Evolutionary conservation across 1,139 yeast species (phyloP).

Genomic region (Nematodospora anomalae): DNA sequence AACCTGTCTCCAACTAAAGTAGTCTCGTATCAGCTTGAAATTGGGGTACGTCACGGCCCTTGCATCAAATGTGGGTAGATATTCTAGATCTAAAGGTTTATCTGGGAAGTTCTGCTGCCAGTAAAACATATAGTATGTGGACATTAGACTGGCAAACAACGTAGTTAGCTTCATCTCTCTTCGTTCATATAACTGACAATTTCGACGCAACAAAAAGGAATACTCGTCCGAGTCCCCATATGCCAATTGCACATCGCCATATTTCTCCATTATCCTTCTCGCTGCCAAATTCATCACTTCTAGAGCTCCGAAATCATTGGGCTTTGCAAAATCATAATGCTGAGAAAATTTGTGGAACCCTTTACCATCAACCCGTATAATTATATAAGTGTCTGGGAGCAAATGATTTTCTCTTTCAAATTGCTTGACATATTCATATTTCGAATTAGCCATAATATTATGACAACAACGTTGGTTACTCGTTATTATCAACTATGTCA

Average conservation of each 20-base stretch:
- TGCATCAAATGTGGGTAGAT: slow-evolving; percentile 86
- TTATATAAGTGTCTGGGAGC: slow-evolving; percentile 78
- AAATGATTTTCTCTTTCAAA: slow-evolving; percentile 76
- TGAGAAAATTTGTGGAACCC: slow-evolving; percentile 87
- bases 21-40: slow-evolving; percentile 61
- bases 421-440: slow-evolving; percentile 79
- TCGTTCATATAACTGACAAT: slow-evolving; percentile 72
- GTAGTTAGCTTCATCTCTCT: slow-evolving; percentile 78
- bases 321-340: slow-evolving; percentile 73
- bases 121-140: slow-evolving; percentile 66
- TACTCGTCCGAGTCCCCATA: slow-evolving; percentile 97
- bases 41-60: slow-evolving; percentile 87
- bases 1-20: slow-evolving; percentile 92
- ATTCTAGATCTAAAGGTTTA: slow-evolving; percentile 23
- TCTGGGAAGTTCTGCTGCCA: slow-evolving; percentile 67
- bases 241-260: slow-evolving; percentile 76
- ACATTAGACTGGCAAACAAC: slow-evolving; percentile 78
- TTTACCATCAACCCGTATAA: slow-evolving; percentile 88
- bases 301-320: slow-evolving; percentile 80
- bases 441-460: slow-evolving; percentile 66
- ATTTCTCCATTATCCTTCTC: slow-evolving; percentile 52
- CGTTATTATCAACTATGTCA: neutral
- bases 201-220: slow-evolving; percentile 68
- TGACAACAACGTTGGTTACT: slow-evolving; percentile 1
- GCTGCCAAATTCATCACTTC: slow-evolving; percentile 85